Percentiles rank a stretch among this genome's conserved stretches.
phyloP scores from a whole-genome alignment of 768 basidiomycete genomes.

The Arthromyces matolae region DNA sequence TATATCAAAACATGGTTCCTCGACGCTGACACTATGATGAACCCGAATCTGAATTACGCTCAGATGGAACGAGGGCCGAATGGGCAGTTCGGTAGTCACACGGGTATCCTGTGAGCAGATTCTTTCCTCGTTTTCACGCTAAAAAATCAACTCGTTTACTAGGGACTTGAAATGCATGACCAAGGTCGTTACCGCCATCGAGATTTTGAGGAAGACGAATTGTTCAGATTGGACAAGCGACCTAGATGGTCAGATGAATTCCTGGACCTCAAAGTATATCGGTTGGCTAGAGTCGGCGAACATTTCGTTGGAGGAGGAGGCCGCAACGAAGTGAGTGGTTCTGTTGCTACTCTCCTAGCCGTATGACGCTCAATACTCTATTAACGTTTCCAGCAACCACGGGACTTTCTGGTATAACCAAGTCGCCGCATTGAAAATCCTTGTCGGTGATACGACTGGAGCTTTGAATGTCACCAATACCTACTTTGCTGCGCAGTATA shows the following conservation, averaged over 20 bases:
- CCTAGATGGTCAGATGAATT: conserved; percentile 43
- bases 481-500: conserved; percentile 50
- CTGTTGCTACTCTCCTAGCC: no score
- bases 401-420: conserved; percentile 64
- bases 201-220: conserved; percentile 27
- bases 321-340: conserved; percentile 50
- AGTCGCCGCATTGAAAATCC: conserved; percentile 50
- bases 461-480: conserved; percentile 42
- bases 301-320: conserved; percentile 44
- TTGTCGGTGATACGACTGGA: conserved; percentile 47
- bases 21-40: conserved; percentile 55
- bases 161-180: conserved; percentile 57
- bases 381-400: conserved; percentile 61
- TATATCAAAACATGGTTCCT: conserved; percentile 60
- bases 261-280: conserved; percentile 52
- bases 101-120: conserved; percentile 48
- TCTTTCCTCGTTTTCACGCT: no score
- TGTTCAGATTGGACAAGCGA: conserved; percentile 53
- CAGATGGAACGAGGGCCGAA: conserved; percentile 45
- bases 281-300: conserved; percentile 50
- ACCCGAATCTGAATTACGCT: conserved; percentile 57
- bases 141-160: no score
- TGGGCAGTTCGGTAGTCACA: conserved; percentile 41
- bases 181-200: conserved; percentile 9
- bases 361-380: no score